Conservation (phyloP, 2,329 filamentous ascomycete genomes). For the Epicoccum sorghinum region DNA sequence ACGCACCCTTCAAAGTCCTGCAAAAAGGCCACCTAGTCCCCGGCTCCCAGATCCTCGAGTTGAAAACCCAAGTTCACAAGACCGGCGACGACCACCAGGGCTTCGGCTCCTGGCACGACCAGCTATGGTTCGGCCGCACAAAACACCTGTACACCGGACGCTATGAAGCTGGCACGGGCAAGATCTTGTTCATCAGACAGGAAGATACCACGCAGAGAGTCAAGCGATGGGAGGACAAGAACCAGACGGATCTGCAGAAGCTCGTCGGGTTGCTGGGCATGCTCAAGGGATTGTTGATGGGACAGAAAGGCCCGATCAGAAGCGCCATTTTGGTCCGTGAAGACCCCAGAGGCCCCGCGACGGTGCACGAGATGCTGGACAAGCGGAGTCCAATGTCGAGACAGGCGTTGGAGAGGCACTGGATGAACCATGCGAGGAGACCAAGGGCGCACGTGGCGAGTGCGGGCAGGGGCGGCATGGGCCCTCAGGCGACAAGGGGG, state of each 20-base stretch:
- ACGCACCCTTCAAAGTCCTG: slow-evolving; percentile 27
- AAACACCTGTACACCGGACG: slow-evolving; percentile 30
- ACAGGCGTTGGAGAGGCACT: slow-evolving; percentile 21
- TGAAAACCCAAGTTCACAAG: slow-evolving; percentile 31
- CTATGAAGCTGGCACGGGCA: slow-evolving; percentile 23
- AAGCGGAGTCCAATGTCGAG: slow-evolving; percentile 17
- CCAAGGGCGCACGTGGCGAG: neutral
- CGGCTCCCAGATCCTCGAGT: slow-evolving; percentile 30
- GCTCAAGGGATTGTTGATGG: slow-evolving; percentile 20
- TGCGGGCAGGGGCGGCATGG: neutral
- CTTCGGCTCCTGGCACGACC: slow-evolving; percentile 29
- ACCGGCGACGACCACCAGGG: slow-evolving; percentile 8
- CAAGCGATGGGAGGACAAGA: slow-evolving; percentile 27
- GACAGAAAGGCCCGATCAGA: slow-evolving; percentile 22
- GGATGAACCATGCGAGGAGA: slow-evolving; percentile 11
- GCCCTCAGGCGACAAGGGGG: neutral
- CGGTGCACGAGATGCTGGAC: slow-evolving; percentile 24
- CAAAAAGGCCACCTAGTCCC: slow-evolving; percentile 34
- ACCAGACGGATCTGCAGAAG: slow-evolving; percentile 32
- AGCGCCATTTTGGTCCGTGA: slow-evolving; percentile 25
- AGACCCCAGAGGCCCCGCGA: slow-evolving; percentile 21
- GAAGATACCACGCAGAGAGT: slow-evolving; percentile 26
- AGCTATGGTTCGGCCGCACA: slow-evolving; percentile 43
- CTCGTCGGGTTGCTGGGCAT: slow-evolving; percentile 25
- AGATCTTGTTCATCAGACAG: slow-evolving; percentile 19